Base-by-base conservation (phyloP, 805 yeast species). In the Nakazawaea wyomingensis region DNA sequence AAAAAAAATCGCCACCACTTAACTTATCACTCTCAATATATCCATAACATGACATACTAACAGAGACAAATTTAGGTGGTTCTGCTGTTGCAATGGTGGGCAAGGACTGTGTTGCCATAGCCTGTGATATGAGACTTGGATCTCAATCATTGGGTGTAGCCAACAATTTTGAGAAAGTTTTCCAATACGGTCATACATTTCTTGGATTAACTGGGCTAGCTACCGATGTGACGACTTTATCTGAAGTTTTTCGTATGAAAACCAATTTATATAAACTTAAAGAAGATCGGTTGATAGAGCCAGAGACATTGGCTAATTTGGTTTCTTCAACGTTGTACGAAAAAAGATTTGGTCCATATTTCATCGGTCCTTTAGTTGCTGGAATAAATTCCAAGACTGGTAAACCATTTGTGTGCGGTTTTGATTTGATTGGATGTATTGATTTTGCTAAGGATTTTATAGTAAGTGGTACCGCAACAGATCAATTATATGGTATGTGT, bases 51-150 rank as follows among this genome's bases (percentile, higher is more conserved):
- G n/a, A n/a, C n/a, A n/a, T 39, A 39, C 39, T 33, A 27, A 39
- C 43, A 10, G 26, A 5, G 22, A 16, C 21, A 3, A 11, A 17
- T 14, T 32, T 46, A 65, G 88, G 97, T 68, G 99, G 99, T 66
- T 76, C 96, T 50, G 96, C 96, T 41, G 95, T 95, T 27, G 99
- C 99, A 51, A 93, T 93, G 99, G 83, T 83, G 20, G 99, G 99
- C 56, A 90, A 95, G 60, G 97, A 89, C 54, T 93, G 99, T 72
- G 90, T 93, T 44, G 99, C 98, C 24, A 89, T 93, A 56, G 99
- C 97, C 3, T 83, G 93, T 55, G 99, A 93, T 66, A 71, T 93
- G 59, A 82, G 98, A 57, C 71, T 93, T 49, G 99, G 99, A 18
- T 80, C 81, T 61, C 99, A 93, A 64, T 86, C 96, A 5, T 71